Evolutionary conservation across 2,329 filamentous ascomycete genomes (phyloP), one percentile per base, ranked within the genome.

Genomic region (Coleophoma eucalyptorum): DNA sequence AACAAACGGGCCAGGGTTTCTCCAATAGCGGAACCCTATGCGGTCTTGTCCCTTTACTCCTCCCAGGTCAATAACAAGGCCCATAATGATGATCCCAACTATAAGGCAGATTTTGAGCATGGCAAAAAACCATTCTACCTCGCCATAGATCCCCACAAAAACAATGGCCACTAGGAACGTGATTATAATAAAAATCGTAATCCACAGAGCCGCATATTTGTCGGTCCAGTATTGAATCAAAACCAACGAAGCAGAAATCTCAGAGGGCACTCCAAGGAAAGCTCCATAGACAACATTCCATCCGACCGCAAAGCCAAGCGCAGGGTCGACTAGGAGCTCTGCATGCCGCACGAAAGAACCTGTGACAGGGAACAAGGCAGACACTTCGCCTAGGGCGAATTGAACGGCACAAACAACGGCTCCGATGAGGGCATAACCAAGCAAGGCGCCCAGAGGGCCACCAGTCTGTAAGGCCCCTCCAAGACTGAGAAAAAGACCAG

Each of bases 1-100:
- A 33, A 84, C 81, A 58, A 87, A 86, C 0, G 84, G 81, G 1
- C 84, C 86, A 0, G 87, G 86, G 32, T 53, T 47, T 79, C 67
- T 78, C 87, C 86, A 90, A 67, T 87, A 88, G 18, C 74, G 68
- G 65, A 89, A 89, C 2, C 86, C 86, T 47, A 83, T 74, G 4
- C 78, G 71, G 18, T 78, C 73, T 0, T 76, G 76, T 4, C 79
- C 80, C 0, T 82, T 77, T 2, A 81, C 74, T 43, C 82, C 83
- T 31, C 83, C 83, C 1, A 85, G 73, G 59, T 83, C 77, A 59
- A 85, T 80, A 53, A 84, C 71, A 33, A 85, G 66, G 10, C 79
- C 79, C 56, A 83, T 77, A 45, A 84, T 72, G 58, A 83, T 80
- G 52, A 88, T 71, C 48, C 80, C 79, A 52, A 86, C 65, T 43